These are phyloP conservation scores for Pseudofabraea citricarpa DNA, from an alignment of 2,329 filamentous ascomycete genomes.

Conservation along the genomic window DNA sequence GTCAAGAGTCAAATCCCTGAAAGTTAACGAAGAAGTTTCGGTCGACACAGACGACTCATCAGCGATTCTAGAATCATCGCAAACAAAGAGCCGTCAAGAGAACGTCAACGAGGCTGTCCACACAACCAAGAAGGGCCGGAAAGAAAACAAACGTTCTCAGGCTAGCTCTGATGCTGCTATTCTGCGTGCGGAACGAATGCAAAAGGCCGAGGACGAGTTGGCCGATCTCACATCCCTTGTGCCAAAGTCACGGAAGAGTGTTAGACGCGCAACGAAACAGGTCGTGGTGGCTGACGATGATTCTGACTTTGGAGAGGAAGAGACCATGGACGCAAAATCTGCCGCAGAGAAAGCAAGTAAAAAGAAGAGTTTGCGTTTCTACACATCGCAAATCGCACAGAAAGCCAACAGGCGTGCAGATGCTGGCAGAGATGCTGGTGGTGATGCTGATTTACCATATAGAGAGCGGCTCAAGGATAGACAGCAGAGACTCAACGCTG, in stretches of 20 bases:
- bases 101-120: background rate
- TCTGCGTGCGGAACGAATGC: conserved; percentile 27
- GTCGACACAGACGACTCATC: conserved; percentile 21
- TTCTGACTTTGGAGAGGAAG: conserved; percentile 93
- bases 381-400: conserved; percentile 95
- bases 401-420: conserved; percentile 82
- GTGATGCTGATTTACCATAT: conserved; percentile 80
- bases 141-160: conserved; percentile 32
- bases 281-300: conserved; percentile 53
- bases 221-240: conserved; percentile 29
- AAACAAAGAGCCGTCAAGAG: conserved; percentile 8
- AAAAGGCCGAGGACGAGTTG: conserved; percentile 37
- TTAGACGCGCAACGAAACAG: conserved; percentile 38
- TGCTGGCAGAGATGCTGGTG: conserved; percentile 69
- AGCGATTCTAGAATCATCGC: conserved; percentile 27
- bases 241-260: conserved; percentile 17
- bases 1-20: conserved; percentile 67
- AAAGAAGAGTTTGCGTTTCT: conserved; percentile 93
- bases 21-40: conserved; percentile 26
- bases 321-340: conserved; percentile 68
- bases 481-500: conserved; percentile 79
- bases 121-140: conserved; percentile 32
- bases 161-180: conserved; percentile 30
- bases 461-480: conserved; percentile 84
- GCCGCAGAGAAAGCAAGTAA: conserved; percentile 82